Conservation (phyloP, 2,329 filamentous ascomycete genomes). For the Monilinia polystroma region DNA sequence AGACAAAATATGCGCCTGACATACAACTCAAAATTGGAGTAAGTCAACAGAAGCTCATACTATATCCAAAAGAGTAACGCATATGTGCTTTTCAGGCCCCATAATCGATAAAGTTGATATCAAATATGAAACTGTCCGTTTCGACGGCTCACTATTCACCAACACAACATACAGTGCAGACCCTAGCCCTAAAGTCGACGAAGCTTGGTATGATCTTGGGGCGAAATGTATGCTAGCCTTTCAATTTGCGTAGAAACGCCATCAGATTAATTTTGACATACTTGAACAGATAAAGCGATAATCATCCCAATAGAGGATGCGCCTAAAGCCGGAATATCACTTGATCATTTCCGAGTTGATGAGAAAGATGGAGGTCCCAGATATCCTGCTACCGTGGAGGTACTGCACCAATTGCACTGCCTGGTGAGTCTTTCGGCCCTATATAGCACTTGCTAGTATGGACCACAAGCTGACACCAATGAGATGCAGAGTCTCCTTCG, state of each 20-base stretch:
- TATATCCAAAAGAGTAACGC: background rate
- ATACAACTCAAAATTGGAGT: constrained; percentile 17
- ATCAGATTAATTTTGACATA: background rate
- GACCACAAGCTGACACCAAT: background rate
- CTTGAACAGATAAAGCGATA: constrained; percentile 4
- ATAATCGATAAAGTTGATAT: constrained; percentile 42
- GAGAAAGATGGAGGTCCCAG: constrained; percentile 17
- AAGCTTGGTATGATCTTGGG: constrained; percentile 15
- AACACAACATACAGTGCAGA: constrained; percentile 16
- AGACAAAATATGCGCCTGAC: background rate
- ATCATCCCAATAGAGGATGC: constrained; percentile 13
- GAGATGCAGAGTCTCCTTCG: constrained; percentile 48
- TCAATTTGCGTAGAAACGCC: background rate
- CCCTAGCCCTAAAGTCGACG: background rate
- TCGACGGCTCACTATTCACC: constrained; percentile 15
- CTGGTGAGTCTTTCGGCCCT: constrained; percentile 5
- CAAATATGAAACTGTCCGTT: constrained; percentile 42
- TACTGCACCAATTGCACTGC: constrained; percentile 17
- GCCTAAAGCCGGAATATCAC: constrained; percentile 8
- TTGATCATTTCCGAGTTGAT: constrained; percentile 13
- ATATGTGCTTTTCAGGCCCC: constrained; percentile 30
- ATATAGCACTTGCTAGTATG: background rate
- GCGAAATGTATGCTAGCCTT: constrained; percentile 36
- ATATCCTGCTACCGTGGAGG: constrained; percentile 10
- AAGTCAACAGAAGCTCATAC: background rate